Evolutionary conservation across 2,329 filamentous ascomycete species (phyloP).

Genomic region (Sporothrix brasiliensis): DNA sequence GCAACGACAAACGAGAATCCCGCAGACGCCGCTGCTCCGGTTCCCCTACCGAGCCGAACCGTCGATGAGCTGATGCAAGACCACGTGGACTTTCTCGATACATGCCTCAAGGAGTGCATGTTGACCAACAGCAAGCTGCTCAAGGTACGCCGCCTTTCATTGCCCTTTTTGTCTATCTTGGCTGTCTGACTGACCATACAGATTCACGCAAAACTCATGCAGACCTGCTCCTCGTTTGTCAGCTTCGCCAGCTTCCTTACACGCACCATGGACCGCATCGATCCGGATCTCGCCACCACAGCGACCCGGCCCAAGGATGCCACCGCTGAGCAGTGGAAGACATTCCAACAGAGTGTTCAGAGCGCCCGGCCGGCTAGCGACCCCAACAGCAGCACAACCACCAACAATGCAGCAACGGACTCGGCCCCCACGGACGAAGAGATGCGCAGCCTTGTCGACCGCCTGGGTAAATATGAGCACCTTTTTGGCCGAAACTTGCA

Average conservation of each 20-base stretch:
- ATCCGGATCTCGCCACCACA: conserved; percentile 70
- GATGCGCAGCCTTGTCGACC: conserved; percentile 67
- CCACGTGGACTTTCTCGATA: conserved; percentile 96
- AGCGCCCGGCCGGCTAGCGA: conserved; percentile 45
- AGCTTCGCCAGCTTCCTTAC: conserved; percentile 85
- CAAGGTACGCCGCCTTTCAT: conserved; percentile 59
- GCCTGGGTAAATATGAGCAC: conserved; percentile 86
- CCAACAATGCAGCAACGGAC: conserved; percentile 38
- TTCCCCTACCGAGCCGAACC: conserved; percentile 58
- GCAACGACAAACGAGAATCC: conserved; percentile 34
- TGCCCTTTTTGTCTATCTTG: not conserved
- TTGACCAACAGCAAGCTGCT: conserved; percentile 94
- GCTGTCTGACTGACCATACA: conserved; percentile 44
- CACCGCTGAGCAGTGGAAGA: conserved; percentile 63
- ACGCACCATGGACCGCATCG: conserved; percentile 78
- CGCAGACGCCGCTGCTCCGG: not conserved
- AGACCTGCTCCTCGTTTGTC: conserved; percentile 92
- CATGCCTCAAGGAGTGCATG: conserved; percentile 98
- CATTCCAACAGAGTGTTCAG: conserved; percentile 54
- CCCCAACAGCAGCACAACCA: conserved; percentile 40
- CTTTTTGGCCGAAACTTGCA: conserved; percentile 92
- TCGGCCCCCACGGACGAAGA: conserved; percentile 44
- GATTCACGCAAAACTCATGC: conserved; percentile 98
- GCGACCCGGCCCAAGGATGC: conserved; percentile 62
- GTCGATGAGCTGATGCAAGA: conserved; percentile 99